Evolutionary conservation across 1,139 yeast species (phyloP).

Genomic region (Blastobotrys persicus): DNA sequence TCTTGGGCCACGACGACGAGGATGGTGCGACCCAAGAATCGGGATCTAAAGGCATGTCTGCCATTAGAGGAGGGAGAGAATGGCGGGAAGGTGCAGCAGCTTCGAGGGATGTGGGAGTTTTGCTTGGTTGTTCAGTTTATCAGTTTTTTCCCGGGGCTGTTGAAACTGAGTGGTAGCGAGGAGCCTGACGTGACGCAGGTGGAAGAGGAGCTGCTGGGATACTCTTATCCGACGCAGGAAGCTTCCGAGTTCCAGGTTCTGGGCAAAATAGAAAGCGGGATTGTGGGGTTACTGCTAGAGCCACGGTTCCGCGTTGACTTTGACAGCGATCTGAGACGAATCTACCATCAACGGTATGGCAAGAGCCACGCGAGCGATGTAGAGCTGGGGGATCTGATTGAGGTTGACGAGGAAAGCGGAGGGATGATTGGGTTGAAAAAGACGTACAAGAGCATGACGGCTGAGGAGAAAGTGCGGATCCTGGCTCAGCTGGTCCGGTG

Average conservation of each 20-base stretch:
- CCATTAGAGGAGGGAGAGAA: slow-evolving; percentile 29
- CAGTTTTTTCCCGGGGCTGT: slow-evolving; percentile 25
- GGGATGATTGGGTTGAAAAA: background rate
- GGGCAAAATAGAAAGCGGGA: slow-evolving; percentile 18
- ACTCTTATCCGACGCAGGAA: slow-evolving; percentile 2
- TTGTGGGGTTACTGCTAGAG: slow-evolving; percentile 20
- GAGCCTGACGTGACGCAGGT: slow-evolving; percentile 29
- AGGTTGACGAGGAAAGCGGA: slow-evolving; percentile 6
- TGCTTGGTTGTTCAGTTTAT: slow-evolving; percentile 30
- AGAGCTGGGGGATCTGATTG: slow-evolving; percentile 9
- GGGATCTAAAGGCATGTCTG: background rate
- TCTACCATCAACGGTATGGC: slow-evolving; percentile 7
- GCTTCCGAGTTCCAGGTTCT: slow-evolving; percentile 19
- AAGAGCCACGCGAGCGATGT: slow-evolving; percentile 13
- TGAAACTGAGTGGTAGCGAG: slow-evolving; percentile 23
- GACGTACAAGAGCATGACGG: slow-evolving; percentile 16
- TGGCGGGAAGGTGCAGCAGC: slow-evolving; percentile 20
- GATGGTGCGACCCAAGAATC: slow-evolving; percentile 4
- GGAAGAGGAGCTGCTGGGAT: slow-evolving; percentile 31
- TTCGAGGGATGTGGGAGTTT: slow-evolving; percentile 33
- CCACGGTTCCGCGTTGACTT: slow-evolving; percentile 19
- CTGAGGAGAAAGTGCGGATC: slow-evolving; percentile 22
- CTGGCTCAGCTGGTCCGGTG: slow-evolving; percentile 28
- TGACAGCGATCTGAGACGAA: slow-evolving; percentile 19
- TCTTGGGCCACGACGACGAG: background rate